Base-by-base conservation (phyloP, 2,329 filamentous ascomycete species). In the Venturiaceae sp. region DNA sequence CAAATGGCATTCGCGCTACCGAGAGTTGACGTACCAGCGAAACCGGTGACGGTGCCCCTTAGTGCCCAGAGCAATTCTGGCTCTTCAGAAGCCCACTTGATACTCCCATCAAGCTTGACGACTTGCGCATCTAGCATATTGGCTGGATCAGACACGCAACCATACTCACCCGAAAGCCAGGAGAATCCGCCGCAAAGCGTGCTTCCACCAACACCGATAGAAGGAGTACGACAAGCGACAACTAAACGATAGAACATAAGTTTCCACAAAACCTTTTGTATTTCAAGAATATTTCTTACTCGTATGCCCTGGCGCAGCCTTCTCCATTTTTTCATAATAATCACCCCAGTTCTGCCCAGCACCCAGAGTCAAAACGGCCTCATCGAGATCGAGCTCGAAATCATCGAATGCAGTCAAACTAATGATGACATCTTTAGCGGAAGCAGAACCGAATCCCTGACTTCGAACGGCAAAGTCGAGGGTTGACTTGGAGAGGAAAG, bases 1-100 rank as follows among this genome's bases (percentile, higher is more conserved):
- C n/a, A 33, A 54, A 39, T 19, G 37, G 16, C 11, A n/a, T 39
- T 39, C 1, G 5, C 21, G 7, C 16, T 39, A 33, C 16, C 13
- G 21, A 34, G 14, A 21, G 33, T 9, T 59, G 9, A 32, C 63
- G 63, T 65, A 39, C 37, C 37, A 13, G 67, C 69, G 58, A 71
- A 72, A 47, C 66, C 66, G 1, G 71, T 71, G 9, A 72, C 73
- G 14, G 71, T 71, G 1, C 72, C 74, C n/a, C 73, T 66, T 9
- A 75, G 62, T 5, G 71, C 72, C 71, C 72, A 75, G 14, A 75
- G 63, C 2, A 75, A 64, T 19, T 75, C 73, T 2, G 73, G 69
- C 55, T 74, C 70, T 26, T 64, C 21, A 8, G 67, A 69, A 1
- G 72, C 72, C 73, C 73, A 75, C 1, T 73, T 55, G 5, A 69